Evolutionary conservation across 768 basidiomycete species (phyloP), one percentile per base, ranked within the genome.

Genomic region (Rossbeevera mucosa): DNA sequence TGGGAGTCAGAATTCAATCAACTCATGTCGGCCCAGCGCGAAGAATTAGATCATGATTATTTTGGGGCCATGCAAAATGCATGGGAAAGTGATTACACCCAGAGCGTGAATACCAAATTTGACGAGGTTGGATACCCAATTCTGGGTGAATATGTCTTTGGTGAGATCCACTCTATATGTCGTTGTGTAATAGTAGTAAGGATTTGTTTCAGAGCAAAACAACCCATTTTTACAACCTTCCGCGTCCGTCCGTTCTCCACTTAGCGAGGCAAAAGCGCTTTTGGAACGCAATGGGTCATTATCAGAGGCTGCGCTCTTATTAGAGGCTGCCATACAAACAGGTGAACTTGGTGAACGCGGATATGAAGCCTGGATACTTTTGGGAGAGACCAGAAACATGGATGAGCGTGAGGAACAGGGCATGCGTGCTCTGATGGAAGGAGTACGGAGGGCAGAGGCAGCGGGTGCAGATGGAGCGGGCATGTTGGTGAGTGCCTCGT

Each of bases 361-460:
- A 46, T 91, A 85, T 47, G 94, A 95, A 65, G 80, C 93, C 0
- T 99, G 95, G 95, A 84, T 92, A 48, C 74, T 95, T 18, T 74
- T 98, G 2, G 95, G 95, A 9, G 89, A 94, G 68, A 88, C 88
- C 0, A 79, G 93, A 52, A 85, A 84, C 59, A 87, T 93, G 91
- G 91, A 93, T 57, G 91, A 93, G 64, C 82, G 87, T 9, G 91
- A 92, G 67, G 86, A 90, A 29, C 77, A 80, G 16, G 91, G 86
- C 12, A 86, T 94, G 80, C 79, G 81, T 26, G 92, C 92, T 2
- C 73, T 94, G 29, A 74, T 75, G 46, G 82, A 91, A 66, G 88
- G 91, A 41, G 83, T 88, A 6, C 77, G 72, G 58, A 72, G 72
- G 48, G 88, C 86, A 5, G 85, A 88, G 60, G 75, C 75, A 29